Conservation (phyloP, 805 yeast genomes). For the Isabelozyma gotoi region DNA sequence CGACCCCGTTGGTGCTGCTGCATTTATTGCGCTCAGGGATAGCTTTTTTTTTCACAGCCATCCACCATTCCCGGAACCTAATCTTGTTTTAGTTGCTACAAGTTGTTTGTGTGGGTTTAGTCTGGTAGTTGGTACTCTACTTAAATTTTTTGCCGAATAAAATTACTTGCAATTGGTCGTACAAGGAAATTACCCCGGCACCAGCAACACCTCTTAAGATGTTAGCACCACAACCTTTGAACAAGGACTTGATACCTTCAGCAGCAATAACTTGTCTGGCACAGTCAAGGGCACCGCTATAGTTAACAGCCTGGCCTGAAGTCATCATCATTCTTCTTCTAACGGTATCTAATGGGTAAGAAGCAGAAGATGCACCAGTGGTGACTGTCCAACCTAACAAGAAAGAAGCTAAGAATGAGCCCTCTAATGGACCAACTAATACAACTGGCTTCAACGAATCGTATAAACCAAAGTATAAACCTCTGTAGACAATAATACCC, state of each 20-base stretch:
- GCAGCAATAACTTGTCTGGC: conserved; percentile 89
- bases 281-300: conserved; percentile 93
- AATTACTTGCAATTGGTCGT: conserved; percentile 95
- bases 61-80: no score
- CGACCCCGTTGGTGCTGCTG: no score
- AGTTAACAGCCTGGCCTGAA: conserved; percentile 97
- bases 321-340: conserved; percentile 99
- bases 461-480: conserved; percentile 97
- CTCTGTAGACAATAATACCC: conserved; percentile 98
- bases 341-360: conserved; percentile 98
- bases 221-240: conserved; percentile 99
- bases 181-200: conserved; percentile 98
- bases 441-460: conserved; percentile 96
- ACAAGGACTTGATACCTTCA: conserved; percentile 90
- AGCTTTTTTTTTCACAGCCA: no score
- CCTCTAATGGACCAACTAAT: conserved; percentile 91
- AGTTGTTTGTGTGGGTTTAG: no score
- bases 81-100: no score
- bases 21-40: no score
- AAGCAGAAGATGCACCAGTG: conserved; percentile 97
- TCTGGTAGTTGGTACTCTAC: no score
- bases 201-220: conserved; percentile 99
- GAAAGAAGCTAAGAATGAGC: conserved; percentile 94
- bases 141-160: conserved; percentile 94
- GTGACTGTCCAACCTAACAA: conserved; percentile 96